Base-by-base conservation (phyloP, 2,329 filamentous ascomycete species). In the Lachnum nothofagi region DNA sequence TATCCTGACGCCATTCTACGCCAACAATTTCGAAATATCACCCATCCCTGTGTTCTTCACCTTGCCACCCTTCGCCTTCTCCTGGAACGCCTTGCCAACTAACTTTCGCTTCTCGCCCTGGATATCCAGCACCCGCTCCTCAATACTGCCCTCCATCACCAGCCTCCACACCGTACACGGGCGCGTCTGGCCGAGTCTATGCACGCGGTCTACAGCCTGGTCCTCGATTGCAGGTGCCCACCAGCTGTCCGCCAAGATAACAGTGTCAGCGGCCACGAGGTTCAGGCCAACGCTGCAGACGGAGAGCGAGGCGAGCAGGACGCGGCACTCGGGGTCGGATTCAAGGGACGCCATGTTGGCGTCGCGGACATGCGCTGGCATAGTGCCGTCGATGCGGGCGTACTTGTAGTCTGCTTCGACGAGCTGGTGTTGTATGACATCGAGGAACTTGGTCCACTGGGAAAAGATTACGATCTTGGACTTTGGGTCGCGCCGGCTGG, bases 211-310 rank as follows among this genome's bases (percentile, higher is more conserved):
- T 2, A 95, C 78, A 3, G 91, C 91, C 65, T 95, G 90, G 58
- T 95, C 89, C 67, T 95, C 90, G 47, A 95, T 93, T 1, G 89
- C 89, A 0, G 90, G 90, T 1, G 90, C 89, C 86, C 90, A 95
- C 90, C 88, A 95, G 51, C 80, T 86, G 66, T 95, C 90, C 0
- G 82, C 80, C 17, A 95, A 73, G 39, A 95, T 82, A 50, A 94
- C 88, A 5, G 90, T 90, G 60, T 93, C 89, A 0, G 90, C 90
- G 0, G 88, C 83, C 0, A 91, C 87, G 10, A 95, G 78, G 60
- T 95, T 95, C 39, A 95, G 74, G 0, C 90, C 90, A 1, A 95
- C 89, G 44, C 84, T 86, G 67, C 88, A 91, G 5, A 93, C 90
- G 6, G 81, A 79, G 35, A 95, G 71, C 62, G 85, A 90, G 2